phyloP scores from a whole-genome alignment of 768 basidiomycete species.

The Tylopilus plumbeoviolaceoides region DNA sequence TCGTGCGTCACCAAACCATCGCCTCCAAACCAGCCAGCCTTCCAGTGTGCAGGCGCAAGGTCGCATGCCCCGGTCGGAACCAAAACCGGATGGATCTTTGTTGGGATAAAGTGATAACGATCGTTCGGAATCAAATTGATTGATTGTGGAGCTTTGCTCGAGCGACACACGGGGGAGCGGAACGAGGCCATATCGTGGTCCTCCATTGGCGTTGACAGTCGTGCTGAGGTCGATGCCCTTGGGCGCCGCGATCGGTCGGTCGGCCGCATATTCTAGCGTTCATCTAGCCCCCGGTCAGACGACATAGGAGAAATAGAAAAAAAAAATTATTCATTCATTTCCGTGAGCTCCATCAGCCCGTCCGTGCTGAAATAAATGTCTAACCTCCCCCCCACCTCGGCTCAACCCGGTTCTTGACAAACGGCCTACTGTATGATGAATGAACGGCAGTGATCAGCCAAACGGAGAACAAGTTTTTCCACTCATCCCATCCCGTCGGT shows the following conservation, averaged over 20 bases:
- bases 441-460: conserved; percentile 14
- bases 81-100: neutral
- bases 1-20: neutral
- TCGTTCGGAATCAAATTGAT: neutral
- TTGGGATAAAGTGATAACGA: neutral
- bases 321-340: conserved; percentile 31
- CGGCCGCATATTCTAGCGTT: conserved; percentile 4
- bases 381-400: conserved; percentile 7
- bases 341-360: conserved; percentile 18
- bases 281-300: conserved; percentile 13
- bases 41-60: neutral
- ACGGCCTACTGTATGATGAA: conserved; percentile 12
- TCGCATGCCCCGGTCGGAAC: neutral
- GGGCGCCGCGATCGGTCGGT: neutral
- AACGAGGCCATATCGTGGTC: neutral
- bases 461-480: conserved; percentile 11
- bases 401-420: conserved; percentile 1
- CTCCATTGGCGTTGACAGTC: neutral
- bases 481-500: neutral
- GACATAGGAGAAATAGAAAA: conserved; percentile 9
- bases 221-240: neutral
- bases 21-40: neutral
- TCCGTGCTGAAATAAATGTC: conserved; percentile 23
- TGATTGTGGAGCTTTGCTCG: neutral
- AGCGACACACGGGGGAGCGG: neutral